Evolutionary conservation across 208 protist species (phyloP).

Genomic region (Leishmania major): DNA sequence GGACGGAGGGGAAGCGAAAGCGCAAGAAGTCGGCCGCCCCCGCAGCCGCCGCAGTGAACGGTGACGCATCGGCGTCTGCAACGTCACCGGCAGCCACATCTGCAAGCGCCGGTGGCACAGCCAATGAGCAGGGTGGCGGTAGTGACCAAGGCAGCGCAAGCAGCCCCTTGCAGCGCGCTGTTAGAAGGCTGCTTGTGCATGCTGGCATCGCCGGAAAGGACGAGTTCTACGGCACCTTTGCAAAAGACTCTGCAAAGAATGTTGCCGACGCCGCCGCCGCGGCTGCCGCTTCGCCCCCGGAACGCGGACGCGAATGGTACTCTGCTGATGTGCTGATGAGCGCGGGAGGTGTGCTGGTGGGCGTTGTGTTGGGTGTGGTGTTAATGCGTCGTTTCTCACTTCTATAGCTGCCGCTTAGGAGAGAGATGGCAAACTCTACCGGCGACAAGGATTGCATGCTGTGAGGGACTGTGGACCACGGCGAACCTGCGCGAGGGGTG

Average conservation of each 20-base stretch:
- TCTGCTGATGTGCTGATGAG: constrained; percentile 13
- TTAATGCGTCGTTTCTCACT: constrained; percentile 22
- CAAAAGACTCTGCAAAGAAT: not conserved
- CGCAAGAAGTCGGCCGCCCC: constrained; percentile 12
- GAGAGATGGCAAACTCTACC: not conserved
- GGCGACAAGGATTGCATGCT: not conserved
- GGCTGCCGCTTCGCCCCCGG: not conserved
- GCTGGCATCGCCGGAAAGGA: constrained; percentile 13
- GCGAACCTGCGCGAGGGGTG: not conserved
- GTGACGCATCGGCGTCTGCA: not conserved
- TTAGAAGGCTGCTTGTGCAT: constrained; percentile 25
- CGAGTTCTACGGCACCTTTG: constrained; percentile 3
- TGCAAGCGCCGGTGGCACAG: not conserved
- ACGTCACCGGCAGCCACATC: not conserved
- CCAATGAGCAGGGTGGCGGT: not conserved
- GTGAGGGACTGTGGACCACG: not conserved
- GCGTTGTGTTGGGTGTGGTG: constrained; percentile 13
- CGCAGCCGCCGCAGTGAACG: not conserved
- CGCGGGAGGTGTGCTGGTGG: constrained; percentile 19
- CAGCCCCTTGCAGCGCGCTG: constrained; percentile 19
- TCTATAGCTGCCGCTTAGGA: constrained; percentile 1
- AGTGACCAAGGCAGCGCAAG: not conserved
- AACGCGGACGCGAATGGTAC: constrained; percentile 2
- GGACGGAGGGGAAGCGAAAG: constrained; percentile 21
- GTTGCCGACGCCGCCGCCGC: not conserved